Conservation (phyloP, 805 yeast species). For the Maudiozyma bulderi region DNA sequence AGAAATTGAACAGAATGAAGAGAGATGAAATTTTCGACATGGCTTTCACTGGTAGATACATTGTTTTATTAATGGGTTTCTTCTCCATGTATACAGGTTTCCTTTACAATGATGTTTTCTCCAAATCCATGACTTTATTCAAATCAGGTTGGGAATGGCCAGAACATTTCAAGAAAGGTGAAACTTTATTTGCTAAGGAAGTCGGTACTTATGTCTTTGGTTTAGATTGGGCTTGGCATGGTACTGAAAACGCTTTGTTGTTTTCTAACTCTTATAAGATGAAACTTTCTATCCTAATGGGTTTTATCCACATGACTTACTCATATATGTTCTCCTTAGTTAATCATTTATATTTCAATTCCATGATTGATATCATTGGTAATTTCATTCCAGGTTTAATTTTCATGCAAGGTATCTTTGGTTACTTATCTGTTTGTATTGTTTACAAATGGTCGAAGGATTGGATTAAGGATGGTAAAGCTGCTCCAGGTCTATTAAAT, state of each 20-base stretch:
- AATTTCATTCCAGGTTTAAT: conserved; percentile 65
- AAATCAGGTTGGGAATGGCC: conserved; percentile 67
- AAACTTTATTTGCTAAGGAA: conserved; percentile 38
- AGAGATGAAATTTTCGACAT: conserved; percentile 70
- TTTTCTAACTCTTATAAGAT: conserved; percentile 69
- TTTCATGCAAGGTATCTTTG: conserved; percentile 70
- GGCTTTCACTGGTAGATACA: conserved; percentile 67
- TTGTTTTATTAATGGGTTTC: conserved; percentile 57
- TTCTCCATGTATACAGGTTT: conserved; percentile 70
- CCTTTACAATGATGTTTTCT: conserved; percentile 62
- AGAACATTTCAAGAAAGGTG: conserved; percentile 39
- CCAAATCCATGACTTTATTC: conserved; percentile 60
- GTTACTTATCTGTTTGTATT: conserved; percentile 56
- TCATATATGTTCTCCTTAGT: conserved; percentile 60
- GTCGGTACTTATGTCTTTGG: conserved; percentile 53
- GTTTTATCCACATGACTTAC: conserved; percentile 65
- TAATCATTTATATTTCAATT: conserved; percentile 47
- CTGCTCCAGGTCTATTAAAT: conserved; percentile 65
- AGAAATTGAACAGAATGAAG: conserved; percentile 41
- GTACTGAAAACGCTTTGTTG: conserved; percentile 60
- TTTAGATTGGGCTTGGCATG: conserved; percentile 69
- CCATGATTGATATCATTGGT: conserved; percentile 57
- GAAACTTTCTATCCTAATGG: conserved; percentile 70
- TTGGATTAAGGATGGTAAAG: conserved; percentile 52
- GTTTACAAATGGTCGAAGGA: conserved; percentile 67